Evolutionary conservation across 352 stramenopile species (phyloP).

Genomic region (Phytophthora citrophthora): DNA sequence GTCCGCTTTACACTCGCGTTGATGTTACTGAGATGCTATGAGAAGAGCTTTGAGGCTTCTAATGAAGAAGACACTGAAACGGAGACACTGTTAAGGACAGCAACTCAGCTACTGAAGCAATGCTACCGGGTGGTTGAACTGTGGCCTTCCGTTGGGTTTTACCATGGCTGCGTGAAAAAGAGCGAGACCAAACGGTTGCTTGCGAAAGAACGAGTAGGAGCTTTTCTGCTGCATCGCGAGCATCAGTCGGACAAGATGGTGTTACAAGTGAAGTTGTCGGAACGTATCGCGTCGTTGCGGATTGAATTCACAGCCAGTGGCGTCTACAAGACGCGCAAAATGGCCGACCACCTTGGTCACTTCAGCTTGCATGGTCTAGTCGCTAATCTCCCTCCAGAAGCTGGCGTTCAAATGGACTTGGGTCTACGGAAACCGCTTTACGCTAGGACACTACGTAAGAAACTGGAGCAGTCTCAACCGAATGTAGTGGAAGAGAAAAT

Average conservation of each 20-base stretch:
- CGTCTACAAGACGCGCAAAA: constrained; percentile 47
- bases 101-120: constrained; percentile 33
- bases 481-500: constrained; percentile 12
- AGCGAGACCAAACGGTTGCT: constrained; percentile 40
- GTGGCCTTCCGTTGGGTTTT: constrained; percentile 60
- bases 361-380: constrained; percentile 60
- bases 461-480: constrained; percentile 9
- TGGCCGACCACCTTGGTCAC: constrained; percentile 26
- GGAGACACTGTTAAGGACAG: constrained; percentile 17
- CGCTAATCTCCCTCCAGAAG: constrained; percentile 40
- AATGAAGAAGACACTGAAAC: constrained; percentile 11
- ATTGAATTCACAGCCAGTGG: constrained; percentile 41
- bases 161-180: constrained; percentile 45
- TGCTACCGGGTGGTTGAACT: constrained; percentile 64
- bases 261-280: constrained; percentile 55
- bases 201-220: constrained; percentile 32
- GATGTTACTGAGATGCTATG: constrained; percentile 24
- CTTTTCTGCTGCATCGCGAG: constrained; percentile 51
- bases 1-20: constrained; percentile 45
- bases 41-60: constrained; percentile 1
- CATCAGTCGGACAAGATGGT: constrained; percentile 12
- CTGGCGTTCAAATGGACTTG: constrained; percentile 40
- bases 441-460: constrained; percentile 20
- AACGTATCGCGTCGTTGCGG: constrained; percentile 41
- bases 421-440: constrained; percentile 43